phyloP scores from a whole-genome alignment of 371 early-diverging fungal genomes.

The Mucor indicus region DNA sequence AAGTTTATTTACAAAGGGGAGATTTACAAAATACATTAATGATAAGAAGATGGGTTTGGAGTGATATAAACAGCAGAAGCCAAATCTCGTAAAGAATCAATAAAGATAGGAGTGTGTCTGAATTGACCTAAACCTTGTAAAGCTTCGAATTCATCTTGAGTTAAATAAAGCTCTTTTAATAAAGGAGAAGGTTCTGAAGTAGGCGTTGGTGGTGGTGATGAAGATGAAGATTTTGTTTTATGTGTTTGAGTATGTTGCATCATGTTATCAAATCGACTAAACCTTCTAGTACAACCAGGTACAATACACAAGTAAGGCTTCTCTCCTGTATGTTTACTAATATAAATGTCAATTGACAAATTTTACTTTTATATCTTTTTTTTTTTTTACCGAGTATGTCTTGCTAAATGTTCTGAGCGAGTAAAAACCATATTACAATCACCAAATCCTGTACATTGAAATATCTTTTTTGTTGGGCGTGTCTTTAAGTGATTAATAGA shows the following conservation, averaged over 20 bases:
- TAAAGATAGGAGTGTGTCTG: slow-evolving; percentile 27
- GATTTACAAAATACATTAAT: no score
- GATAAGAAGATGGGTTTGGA: slow-evolving; percentile 27
- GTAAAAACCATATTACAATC: slow-evolving; percentile 56
- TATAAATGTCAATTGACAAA: neutral
- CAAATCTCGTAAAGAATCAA: slow-evolving; percentile 34
- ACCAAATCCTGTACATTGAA: slow-evolving; percentile 50
- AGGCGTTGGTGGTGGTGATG: no score
- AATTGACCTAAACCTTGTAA: slow-evolving; percentile 44
- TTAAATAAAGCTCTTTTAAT: slow-evolving; percentile 26
- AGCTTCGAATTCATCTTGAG: slow-evolving; percentile 46
- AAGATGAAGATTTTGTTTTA: no score
- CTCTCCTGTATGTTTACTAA: slow-evolving; percentile 57
- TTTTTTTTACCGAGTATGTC: slow-evolving; percentile 21
- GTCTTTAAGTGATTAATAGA: no score
- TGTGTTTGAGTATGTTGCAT: slow-evolving; percentile 58
- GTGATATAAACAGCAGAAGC: slow-evolving; percentile 23
- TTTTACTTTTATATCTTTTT: slow-evolving; percentile 9
- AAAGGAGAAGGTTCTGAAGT: no score
- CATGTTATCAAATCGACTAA: slow-evolving; percentile 61
- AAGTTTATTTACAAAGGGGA: no score
- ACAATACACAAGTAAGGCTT: slow-evolving; percentile 55
- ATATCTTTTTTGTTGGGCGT: no score
- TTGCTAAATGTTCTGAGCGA: slow-evolving; percentile 51
- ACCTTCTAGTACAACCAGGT: slow-evolving; percentile 45